These are phyloP conservation scores for Halophytophthora batemanensis DNA, from an alignment of 352 stramenopile genomes.

Conservation along the genomic window DNA sequence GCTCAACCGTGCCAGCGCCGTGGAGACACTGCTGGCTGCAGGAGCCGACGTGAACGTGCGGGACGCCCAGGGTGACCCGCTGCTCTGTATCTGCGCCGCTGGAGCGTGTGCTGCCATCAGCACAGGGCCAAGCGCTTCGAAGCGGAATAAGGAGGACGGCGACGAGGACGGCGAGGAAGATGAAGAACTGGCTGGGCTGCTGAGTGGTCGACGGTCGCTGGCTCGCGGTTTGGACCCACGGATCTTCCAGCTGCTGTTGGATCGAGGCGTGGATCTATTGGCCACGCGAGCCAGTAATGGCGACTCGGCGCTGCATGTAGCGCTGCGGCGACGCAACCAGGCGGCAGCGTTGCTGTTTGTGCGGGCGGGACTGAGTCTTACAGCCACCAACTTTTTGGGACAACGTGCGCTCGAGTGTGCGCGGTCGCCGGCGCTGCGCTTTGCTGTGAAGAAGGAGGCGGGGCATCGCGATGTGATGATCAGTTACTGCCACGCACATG, in stretches of 20 bases:
- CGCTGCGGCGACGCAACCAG: constrained; percentile 67
- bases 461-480: constrained; percentile 86
- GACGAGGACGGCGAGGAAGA: constrained; percentile 24
- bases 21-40: constrained; percentile 52
- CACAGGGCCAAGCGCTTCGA: constrained; percentile 16
- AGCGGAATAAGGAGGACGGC: constrained; percentile 23
- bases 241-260: constrained; percentile 52
- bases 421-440: constrained; percentile 60
- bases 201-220: constrained; percentile 23
- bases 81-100: constrained; percentile 66
- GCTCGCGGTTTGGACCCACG: constrained; percentile 40
- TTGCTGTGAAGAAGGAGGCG: constrained; percentile 82
- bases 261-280: constrained; percentile 50
- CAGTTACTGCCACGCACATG: constrained; percentile 83
- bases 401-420: constrained; percentile 77
- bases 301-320: constrained; percentile 73
- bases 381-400: constrained; percentile 51
- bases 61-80: constrained; percentile 58
- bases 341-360: constrained; percentile 65
- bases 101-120: constrained; percentile 34
- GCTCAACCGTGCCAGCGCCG: constrained; percentile 58
- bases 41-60: constrained; percentile 57
- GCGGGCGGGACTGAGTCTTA: constrained; percentile 64
- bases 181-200: constrained; percentile 15
- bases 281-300: constrained; percentile 57